These are phyloP conservation scores for Trichoderma cornu-damae DNA, from an alignment of 2,329 filamentous ascomycete species.

Conservation along the genomic window DNA sequence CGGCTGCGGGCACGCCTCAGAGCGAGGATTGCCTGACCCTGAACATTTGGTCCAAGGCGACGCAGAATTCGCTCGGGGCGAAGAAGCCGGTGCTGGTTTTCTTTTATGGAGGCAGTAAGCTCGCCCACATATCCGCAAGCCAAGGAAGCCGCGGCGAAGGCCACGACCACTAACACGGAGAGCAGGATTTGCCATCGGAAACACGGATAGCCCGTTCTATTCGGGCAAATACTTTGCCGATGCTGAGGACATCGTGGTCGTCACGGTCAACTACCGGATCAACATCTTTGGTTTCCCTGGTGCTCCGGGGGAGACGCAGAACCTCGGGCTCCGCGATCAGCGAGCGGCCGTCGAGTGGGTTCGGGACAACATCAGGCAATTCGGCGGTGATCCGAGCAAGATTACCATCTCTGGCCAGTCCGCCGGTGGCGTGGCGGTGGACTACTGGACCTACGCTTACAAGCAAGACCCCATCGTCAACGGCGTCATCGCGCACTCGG, in stretches of 20 bases:
- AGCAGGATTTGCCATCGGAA: conserved; percentile 35
- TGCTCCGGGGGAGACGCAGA: conserved; percentile 24
- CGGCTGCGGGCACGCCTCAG: conserved; percentile 24
- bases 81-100: conserved; percentile 38
- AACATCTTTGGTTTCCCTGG: conserved; percentile 41
- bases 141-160: not conserved
- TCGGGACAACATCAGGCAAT: conserved; percentile 30
- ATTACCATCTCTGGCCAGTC: conserved; percentile 35
- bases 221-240: conserved; percentile 41
- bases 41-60: conserved; percentile 35
- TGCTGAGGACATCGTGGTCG: conserved; percentile 41
- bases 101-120: conserved; percentile 35
- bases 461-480: conserved; percentile 44
- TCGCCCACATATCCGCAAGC: no score
- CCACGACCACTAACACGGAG: not conserved
- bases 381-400: conserved; percentile 28
- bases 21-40: conserved; percentile 37
- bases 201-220: conserved; percentile 36
- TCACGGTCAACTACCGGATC: conserved; percentile 44
- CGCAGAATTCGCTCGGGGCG: conserved; percentile 32
- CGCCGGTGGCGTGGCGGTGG: conserved; percentile 35
- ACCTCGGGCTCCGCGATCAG: conserved; percentile 30
- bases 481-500: conserved; percentile 44
- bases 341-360: conserved; percentile 32
- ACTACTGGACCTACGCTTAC: conserved; percentile 48